These are phyloP conservation scores for Panellus pusillus DNA, from an alignment of 768 basidiomycete species.

Conservation along the genomic window DNA sequence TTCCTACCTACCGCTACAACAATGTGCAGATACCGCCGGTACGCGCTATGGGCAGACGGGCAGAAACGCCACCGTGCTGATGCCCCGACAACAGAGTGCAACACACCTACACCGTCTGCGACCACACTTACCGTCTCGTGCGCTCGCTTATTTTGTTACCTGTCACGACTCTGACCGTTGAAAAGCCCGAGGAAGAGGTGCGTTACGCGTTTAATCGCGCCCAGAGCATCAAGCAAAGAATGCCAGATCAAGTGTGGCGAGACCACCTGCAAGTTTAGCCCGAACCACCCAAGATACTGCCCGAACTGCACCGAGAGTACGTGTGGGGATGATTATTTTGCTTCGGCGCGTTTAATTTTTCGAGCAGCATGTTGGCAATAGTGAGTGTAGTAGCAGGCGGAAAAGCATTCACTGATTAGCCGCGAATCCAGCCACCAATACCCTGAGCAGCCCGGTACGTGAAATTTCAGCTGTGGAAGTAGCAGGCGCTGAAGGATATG, in stretches of 20 bases:
- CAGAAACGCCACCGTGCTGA: constrained; percentile 21
- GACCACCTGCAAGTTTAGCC: constrained; percentile 70
- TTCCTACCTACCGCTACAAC: constrained; percentile 18
- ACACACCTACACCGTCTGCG: constrained; percentile 58
- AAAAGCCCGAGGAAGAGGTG: constrained; percentile 64
- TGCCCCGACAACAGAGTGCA: constrained; percentile 49
- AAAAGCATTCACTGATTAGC: constrained; percentile 22
- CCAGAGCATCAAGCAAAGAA: constrained; percentile 8
- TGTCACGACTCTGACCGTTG: constrained; percentile 6
- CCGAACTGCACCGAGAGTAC: constrained; percentile 44
- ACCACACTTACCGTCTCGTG: constrained; percentile 56
- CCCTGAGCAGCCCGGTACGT: constrained; percentile 59
- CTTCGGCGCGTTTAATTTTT: not conserved
- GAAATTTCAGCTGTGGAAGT: not conserved
- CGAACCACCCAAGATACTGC: constrained; percentile 58
- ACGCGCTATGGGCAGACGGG: constrained; percentile 22
- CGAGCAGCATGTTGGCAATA: constrained; percentile 73
- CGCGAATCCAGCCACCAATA: constrained; percentile 57
- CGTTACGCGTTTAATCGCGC: constrained; percentile 19
- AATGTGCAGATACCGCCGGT: constrained; percentile 82
- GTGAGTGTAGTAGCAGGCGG: constrained; percentile 42
- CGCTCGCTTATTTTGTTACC: constrained; percentile 22
- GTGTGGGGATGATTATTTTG: not conserved
- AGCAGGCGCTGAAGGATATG: constrained; percentile 2
- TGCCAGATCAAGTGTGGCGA: constrained; percentile 67